Evolutionary conservation across 306 rosid genomes (phyloP).

Genomic region (Dalbergia cochinchinensis): DNA sequence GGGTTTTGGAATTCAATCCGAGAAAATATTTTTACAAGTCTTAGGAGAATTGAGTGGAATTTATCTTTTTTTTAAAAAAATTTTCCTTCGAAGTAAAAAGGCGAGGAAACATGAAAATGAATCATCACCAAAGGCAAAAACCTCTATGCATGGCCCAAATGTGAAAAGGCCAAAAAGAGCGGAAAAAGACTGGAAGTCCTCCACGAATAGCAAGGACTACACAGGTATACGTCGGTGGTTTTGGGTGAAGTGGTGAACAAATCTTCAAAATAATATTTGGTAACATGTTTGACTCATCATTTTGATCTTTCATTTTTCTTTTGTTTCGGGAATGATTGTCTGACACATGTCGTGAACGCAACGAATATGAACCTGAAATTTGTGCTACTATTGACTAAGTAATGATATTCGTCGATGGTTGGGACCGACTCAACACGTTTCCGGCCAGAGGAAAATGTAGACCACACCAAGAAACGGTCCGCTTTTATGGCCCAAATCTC

Average conservation of each 20-base stretch:
- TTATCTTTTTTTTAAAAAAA: no score
- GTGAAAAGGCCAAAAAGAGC: no score
- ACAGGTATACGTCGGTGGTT: background rate
- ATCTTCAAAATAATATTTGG: background rate
- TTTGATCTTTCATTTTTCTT: background rate
- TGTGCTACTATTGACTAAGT: background rate
- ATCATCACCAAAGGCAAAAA: no score
- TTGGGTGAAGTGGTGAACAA: background rate
- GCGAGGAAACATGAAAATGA: no score
- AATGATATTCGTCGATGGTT: no score
- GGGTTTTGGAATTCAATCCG: constrained; percentile 50
- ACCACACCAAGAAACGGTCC: background rate
- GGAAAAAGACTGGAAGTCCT: no score
- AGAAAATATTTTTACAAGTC: no score
- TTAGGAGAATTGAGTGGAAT: no score
- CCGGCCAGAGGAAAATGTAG: background rate
- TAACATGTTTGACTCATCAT: background rate
- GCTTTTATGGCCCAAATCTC: background rate
- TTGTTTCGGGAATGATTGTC: background rate
- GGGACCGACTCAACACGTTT: background rate
- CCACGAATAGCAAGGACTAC: no score
- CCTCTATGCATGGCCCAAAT: no score
- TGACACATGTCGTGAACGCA: background rate
- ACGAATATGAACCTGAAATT: background rate
- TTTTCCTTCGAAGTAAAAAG: no score